A percentile compares a stretch with the other conserved stretches of the same genome.
Conservation (phyloP, 176 grass and related monocot genomes). For the Oryza longistaminata region DNA sequence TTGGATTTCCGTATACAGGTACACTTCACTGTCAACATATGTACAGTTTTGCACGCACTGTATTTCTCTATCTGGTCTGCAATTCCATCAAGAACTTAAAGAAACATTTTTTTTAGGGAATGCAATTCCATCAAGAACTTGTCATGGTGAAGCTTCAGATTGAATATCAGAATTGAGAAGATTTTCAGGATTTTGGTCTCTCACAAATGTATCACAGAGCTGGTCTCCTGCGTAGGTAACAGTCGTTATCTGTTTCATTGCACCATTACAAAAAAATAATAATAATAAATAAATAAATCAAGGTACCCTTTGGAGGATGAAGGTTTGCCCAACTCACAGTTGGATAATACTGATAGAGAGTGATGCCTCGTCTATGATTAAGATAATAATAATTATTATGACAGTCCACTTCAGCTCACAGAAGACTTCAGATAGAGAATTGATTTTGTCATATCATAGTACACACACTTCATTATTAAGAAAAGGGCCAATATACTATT, state of each 20-base stretch:
- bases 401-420: slow-evolving; percentile 13
- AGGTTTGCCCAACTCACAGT: slow-evolving; percentile 23
- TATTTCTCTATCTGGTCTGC: background rate
- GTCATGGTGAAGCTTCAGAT: background rate
- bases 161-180: background rate
- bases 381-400: background rate
- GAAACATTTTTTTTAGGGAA: background rate
- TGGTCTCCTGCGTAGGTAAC: slow-evolving; percentile 37
- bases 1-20: background rate
- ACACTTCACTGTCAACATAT: background rate
- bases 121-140: background rate
- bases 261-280: background rate
- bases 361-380: slow-evolving; percentile 6
- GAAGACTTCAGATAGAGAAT: slow-evolving; percentile 22
- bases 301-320: slow-evolving; percentile 17
- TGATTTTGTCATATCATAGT: slow-evolving; percentile 30
- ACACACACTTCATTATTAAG: slow-evolving; percentile 2
- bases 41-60: background rate
- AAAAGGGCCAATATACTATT: slow-evolving; percentile 15
- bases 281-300: background rate
- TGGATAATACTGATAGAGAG: slow-evolving; percentile 13
- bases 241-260: slow-evolving; percentile 39
- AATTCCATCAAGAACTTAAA: background rate
- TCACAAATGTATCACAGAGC: background rate
- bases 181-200: background rate